Conservation (phyloP, 2,329 filamentous ascomycete species). For the Lasiodiplodia hormozganensis region DNA sequence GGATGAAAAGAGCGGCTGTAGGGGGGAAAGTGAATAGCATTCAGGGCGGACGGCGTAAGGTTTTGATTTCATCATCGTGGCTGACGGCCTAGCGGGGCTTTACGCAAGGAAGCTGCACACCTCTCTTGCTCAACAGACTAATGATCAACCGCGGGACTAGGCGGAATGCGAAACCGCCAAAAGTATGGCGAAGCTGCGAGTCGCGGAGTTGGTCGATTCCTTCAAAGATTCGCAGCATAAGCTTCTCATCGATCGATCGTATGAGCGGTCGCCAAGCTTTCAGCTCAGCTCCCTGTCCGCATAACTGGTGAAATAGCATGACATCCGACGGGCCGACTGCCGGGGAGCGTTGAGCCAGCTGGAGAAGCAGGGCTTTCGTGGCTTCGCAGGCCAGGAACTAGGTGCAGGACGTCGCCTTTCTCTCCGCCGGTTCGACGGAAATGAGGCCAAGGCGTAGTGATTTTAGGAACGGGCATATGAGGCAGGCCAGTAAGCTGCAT, state of each 20-base stretch:
- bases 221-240: background rate
- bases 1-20: background rate
- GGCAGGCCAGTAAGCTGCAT: background rate
- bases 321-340: background rate
- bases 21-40: background rate
- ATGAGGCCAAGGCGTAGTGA: background rate
- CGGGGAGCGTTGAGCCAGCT: background rate
- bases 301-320: background rate
- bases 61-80: constrained; percentile 19
- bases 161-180: constrained; percentile 10
- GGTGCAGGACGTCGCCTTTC: constrained; percentile 2
- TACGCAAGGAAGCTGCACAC: constrained; percentile 5
- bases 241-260: constrained; percentile 4
- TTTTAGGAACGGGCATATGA: background rate
- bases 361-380: constrained; percentile 9
- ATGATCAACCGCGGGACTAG: background rate
- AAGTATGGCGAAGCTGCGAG: constrained; percentile 15
- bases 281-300: background rate
- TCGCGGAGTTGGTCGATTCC: constrained; percentile 3
- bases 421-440: background rate
- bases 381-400: constrained; percentile 2
- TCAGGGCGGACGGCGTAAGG: background rate
- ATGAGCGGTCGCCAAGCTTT: constrained; percentile 8
- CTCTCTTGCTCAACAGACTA: constrained; percentile 6
- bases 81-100: background rate